Evolutionary conservation across 345 rosid species (phyloP).

Genomic region (Excoecaria agallocha): DNA sequence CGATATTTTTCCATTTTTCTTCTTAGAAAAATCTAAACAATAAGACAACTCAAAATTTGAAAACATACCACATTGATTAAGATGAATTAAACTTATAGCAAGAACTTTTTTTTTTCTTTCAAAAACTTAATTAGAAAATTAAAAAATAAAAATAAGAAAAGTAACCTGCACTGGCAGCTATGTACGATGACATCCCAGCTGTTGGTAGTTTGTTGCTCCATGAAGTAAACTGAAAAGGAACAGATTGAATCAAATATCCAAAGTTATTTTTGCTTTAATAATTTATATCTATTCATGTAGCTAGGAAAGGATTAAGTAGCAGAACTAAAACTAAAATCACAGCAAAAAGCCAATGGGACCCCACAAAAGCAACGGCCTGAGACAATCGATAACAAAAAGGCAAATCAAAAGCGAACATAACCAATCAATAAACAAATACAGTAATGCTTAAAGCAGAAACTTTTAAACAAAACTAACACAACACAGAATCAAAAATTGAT

Average conservation of each 20-base stretch:
- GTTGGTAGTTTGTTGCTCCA: constrained; percentile 34
- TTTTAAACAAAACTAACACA: background rate
- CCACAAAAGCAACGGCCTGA: background rate
- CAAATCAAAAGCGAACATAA: background rate
- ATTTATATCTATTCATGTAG: background rate
- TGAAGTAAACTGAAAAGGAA: constrained; percentile 48
- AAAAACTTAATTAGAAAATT: background rate
- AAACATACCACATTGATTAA: constrained; percentile 4
- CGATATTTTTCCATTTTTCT: constrained; percentile 50
- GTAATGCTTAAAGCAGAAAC: background rate
- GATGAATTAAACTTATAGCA: constrained; percentile 2
- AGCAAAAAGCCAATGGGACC: constrained; percentile 4
- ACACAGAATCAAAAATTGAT: background rate
- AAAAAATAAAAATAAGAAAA: background rate
- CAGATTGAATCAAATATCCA: constrained; percentile 13
- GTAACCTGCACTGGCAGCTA: constrained; percentile 60
- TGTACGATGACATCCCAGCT: constrained; percentile 40
- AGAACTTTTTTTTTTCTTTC: background rate
- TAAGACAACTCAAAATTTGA: background rate
- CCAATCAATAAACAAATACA: background rate
- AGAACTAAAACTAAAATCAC: background rate
- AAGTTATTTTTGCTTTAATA: background rate
- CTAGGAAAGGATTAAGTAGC: background rate
- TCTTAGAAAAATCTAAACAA: constrained; percentile 61
- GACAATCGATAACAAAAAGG: background rate